Evolutionary conservation across 2,329 filamentous ascomycete genomes (phyloP), one percentile per base, ranked within the genome.

Genomic region (Fusarium sp.): DNA sequence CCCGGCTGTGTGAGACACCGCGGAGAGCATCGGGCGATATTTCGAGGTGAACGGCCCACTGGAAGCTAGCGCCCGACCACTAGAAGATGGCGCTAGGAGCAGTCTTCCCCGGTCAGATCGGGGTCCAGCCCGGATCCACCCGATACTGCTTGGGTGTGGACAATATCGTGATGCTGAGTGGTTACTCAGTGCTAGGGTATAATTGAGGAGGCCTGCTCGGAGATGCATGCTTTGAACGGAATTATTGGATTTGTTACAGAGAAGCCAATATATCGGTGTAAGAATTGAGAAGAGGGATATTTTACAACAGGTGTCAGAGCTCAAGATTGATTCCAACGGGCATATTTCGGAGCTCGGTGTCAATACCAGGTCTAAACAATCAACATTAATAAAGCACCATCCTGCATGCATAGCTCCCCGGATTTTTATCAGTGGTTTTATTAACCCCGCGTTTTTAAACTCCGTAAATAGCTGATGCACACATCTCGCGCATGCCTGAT

Each of bases 21-120:
- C 61, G 65, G 65, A 46, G 65, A 57, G 50, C 65, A 66, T 69
- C 65, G 65, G 61, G 65, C 49, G 51, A 69, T 62, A 65, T 65
- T 68, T 68, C 60, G 61, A 65, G 65, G 55, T 56, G 50, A 68
- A 62, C 61, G 65, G 61, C 65, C 65, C 65, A 68, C 65, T 69
- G 43, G 33, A 4, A 48, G 37, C 28, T 58, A 69, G 56, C 56
- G 65, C 44, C 61, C 30, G 41, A 56, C 65, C 65, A 69, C 65
- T 69, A 69, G 56, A 69, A 68, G 46, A 30, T 41, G 49, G 61
- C 65, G 61, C 65, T 62, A 68, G 48, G 41, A 41, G 37, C 20
- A 61, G 7, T 28, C 19, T 61, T 62, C 62, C 65, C 65, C 65
- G 58, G 33, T n/a, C 33, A 35, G 9, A 35, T 35, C 33, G 15